Evolutionary conservation across 2,329 filamentous ascomycete species (phyloP).

Genomic region (Neopestalotiopsis sp.): DNA sequence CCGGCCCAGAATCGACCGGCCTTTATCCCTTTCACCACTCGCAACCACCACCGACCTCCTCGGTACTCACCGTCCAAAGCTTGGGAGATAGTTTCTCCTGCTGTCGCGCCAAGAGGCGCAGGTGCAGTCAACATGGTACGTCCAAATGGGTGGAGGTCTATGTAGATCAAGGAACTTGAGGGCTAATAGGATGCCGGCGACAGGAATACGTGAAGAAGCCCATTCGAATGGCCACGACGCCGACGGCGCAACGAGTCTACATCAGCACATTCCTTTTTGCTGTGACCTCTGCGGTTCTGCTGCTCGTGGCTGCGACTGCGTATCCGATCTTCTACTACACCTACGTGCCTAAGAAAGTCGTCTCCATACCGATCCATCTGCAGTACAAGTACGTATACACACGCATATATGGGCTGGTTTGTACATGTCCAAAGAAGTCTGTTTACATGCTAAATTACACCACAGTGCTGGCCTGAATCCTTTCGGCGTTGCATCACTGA

Average conservation of each 20-base stretch:
- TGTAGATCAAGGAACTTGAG: neutral
- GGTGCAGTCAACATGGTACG: conserved; percentile 12
- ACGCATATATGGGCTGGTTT: neutral
- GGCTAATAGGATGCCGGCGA: neutral
- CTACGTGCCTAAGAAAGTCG: conserved; percentile 60
- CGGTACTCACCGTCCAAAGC: neutral
- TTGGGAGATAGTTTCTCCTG: neutral
- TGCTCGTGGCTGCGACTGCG: conserved; percentile 52
- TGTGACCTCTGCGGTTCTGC: conserved; percentile 47
- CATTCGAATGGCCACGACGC: conserved; percentile 51
- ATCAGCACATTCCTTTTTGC: conserved; percentile 52
- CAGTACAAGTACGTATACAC: conserved; percentile 58
- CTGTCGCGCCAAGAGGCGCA: conserved; percentile 14
- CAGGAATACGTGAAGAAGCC: conserved; percentile 34
- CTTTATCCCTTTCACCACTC: neutral
- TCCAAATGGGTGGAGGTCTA: neutral
- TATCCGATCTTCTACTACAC: conserved; percentile 61
- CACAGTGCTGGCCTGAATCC: conserved; percentile 55
- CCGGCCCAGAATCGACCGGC: neutral
- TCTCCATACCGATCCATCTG: conserved; percentile 57
- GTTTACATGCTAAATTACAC: neutral
- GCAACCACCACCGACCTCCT: neutral
- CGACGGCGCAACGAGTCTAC: conserved; percentile 53
- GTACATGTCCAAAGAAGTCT: neutral
- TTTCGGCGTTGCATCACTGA: conserved; percentile 54